Percentiles rank a stretch among this genome's conserved stretches.
Conservation (phyloP, 805 yeast genomes). For the Nakazawaea pomicola region DNA sequence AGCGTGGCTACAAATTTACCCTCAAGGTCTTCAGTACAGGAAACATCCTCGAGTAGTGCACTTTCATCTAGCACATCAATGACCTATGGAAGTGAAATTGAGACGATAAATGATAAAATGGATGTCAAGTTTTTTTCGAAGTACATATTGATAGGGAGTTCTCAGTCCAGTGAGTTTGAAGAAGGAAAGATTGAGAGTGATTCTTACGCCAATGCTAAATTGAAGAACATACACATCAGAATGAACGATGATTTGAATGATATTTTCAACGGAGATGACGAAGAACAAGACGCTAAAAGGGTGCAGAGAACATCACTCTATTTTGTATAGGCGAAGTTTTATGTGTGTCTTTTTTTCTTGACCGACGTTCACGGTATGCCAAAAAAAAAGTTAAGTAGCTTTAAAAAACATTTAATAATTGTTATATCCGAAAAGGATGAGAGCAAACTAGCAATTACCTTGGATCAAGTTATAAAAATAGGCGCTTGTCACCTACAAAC, state of each 20-base stretch:
- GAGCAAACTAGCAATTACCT: no score
- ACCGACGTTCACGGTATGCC: no score
- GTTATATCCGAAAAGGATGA: no score
- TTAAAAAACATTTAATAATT: no score
- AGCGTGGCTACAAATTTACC: no score
- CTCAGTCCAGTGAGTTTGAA: constrained; percentile 4
- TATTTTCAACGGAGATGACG: constrained; percentile 9
- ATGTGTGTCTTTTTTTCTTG: no score
- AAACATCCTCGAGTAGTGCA: no score
- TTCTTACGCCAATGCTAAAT: neutral
- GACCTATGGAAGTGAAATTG: neutral
- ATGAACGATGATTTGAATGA: constrained; percentile 8
- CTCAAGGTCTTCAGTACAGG: no score
- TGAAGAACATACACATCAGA: constrained; percentile 5
- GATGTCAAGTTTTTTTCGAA: constrained; percentile 10
- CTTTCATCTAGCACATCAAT: no score
- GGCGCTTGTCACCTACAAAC: no score
- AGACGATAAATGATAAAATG: neutral
- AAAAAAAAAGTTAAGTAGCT: no score
- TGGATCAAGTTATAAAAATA: no score
- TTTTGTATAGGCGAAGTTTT: constrained; percentile 1
- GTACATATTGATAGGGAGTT: constrained; percentile 10
- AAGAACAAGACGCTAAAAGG: neutral
- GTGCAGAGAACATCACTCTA: constrained; percentile 11
- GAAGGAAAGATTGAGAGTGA: neutral